Conservation (phyloP, 2,329 filamentous ascomycete genomes). For the Stagonosporopsis chrysanthemi region DNA sequence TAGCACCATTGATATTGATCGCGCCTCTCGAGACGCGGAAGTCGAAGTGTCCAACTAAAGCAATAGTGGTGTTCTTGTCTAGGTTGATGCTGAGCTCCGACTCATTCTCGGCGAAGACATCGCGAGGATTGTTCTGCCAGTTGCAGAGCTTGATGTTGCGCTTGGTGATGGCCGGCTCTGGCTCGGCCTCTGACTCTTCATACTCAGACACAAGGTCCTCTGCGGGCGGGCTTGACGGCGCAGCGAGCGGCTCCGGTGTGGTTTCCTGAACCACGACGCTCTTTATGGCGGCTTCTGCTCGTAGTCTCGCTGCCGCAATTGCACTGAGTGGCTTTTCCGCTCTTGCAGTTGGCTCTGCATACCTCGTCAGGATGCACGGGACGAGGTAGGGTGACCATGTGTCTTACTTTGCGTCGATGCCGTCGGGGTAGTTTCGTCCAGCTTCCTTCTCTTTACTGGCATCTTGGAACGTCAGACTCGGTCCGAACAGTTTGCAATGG, state of each 20-base stretch:
- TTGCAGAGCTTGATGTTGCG: conserved; percentile 42
- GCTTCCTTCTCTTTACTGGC: conserved; percentile 44
- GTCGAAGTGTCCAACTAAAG: conserved; percentile 70
- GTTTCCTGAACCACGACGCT: conserved; percentile 17
- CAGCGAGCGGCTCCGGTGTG: conserved; percentile 22
- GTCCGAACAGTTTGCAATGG: background rate
- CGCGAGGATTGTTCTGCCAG: conserved; percentile 35
- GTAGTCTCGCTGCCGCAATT: conserved; percentile 44
- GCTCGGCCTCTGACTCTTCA: conserved; percentile 30
- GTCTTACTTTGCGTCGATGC: conserved; percentile 20
- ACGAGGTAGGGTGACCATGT: background rate
- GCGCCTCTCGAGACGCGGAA: conserved; percentile 68
- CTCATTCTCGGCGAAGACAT: conserved; percentile 35
- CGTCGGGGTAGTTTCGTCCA: conserved; percentile 8
- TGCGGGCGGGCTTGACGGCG: conserved; percentile 26
- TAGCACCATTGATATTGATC: conserved; percentile 71
- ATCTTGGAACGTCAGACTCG: conserved; percentile 16
- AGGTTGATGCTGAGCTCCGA: conserved; percentile 38
- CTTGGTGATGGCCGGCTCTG: conserved; percentile 18
- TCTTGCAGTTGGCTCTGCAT: conserved; percentile 17
- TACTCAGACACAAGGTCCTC: conserved; percentile 25
- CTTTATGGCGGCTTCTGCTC: conserved; percentile 30
- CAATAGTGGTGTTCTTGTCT: conserved; percentile 46
- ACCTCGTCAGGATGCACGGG: conserved; percentile 3
- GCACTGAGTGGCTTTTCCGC: conserved; percentile 40